Evolutionary conservation across 1,284 basidiomycete species (phyloP).

Genomic region (Sporisorium graminicola): DNA sequence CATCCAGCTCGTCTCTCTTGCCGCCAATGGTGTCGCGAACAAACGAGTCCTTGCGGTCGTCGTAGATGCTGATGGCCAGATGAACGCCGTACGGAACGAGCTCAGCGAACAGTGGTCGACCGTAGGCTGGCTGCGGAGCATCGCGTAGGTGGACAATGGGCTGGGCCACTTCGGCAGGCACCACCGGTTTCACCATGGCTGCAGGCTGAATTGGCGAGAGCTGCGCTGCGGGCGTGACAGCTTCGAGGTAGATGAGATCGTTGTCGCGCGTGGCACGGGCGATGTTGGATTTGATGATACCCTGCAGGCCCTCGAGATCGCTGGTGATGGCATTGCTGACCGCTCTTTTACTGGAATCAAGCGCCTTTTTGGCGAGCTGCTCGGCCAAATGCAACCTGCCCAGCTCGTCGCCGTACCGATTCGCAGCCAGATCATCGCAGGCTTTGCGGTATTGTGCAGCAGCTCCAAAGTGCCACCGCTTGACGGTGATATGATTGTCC

Average conservation of each 20-base stretch:
- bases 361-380: constrained; percentile 78
- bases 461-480: constrained; percentile 86
- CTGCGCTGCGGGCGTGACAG: constrained; percentile 81
- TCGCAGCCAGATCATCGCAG: constrained; percentile 88
- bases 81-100: constrained; percentile 89
- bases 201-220: constrained; percentile 79
- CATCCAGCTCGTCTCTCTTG: constrained; percentile 78
- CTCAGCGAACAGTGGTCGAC: constrained; percentile 78
- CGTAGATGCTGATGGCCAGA: constrained; percentile 89
- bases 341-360: constrained; percentile 79
- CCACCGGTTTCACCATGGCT: constrained; percentile 78
- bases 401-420: constrained; percentile 69
- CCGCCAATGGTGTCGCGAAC: constrained; percentile 79
- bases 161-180: constrained; percentile 75
- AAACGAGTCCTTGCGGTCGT: constrained; percentile 82
- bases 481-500: constrained; percentile 84
- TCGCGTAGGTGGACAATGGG: constrained; percentile 61
- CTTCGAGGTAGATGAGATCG: constrained; percentile 93
- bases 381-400: constrained; percentile 61
- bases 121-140: constrained; percentile 52
- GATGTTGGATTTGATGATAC: constrained; percentile 73
- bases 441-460: constrained; percentile 91
- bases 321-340: constrained; percentile 71
- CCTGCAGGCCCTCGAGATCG: constrained; percentile 76
- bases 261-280: constrained; percentile 86